Evolutionary conservation across 768 basidiomycete genomes (phyloP).

Genomic region (Kwoniella pini): DNA sequence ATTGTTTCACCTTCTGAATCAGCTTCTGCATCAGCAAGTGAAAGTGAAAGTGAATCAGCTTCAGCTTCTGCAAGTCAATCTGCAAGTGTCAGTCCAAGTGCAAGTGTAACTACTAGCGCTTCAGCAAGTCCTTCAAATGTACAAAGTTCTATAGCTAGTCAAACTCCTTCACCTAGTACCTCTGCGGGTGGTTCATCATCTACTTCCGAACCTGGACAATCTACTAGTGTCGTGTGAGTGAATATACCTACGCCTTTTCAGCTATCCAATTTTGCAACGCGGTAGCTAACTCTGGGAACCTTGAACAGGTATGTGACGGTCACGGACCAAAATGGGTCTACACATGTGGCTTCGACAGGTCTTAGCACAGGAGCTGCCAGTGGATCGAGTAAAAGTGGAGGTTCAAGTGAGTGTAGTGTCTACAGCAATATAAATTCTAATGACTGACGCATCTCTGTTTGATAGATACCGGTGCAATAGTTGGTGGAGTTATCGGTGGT

Average conservation of each 20-base stretch:
- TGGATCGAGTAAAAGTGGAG: constrained; percentile 5
- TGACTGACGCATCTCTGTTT: background rate
- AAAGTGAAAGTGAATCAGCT: constrained; percentile 11
- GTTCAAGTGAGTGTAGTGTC: constrained; percentile 13
- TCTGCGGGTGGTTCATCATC: constrained; percentile 9
- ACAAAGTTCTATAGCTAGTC: constrained; percentile 3
- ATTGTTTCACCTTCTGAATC: constrained; percentile 8
- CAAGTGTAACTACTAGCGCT: constrained; percentile 3
- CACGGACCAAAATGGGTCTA: constrained; percentile 22
- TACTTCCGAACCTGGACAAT: constrained; percentile 8
- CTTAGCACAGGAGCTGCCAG: constrained; percentile 8
- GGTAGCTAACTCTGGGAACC: background rate
- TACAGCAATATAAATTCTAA: background rate
- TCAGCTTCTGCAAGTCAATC: constrained; percentile 9
- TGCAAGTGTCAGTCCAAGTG: constrained; percentile 4
- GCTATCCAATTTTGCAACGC: too few species aligned
- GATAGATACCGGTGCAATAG: constrained; percentile 45
- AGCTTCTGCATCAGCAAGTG: constrained; percentile 14
- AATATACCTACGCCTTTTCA: too few species aligned
- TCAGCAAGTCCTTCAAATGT: constrained; percentile 8
- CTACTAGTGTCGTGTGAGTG: constrained; percentile 24
- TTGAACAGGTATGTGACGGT: constrained; percentile 20
- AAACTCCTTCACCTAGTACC: constrained; percentile 4
- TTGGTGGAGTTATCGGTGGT: constrained; percentile 53
- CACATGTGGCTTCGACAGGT: constrained; percentile 22